A percentile compares a stretch with the other conserved stretches of the same genome.
These are phyloP conservation scores for Aspergillus nomiae DNA, from an alignment of 2,329 filamentous ascomycete species.

Conservation along the genomic window DNA sequence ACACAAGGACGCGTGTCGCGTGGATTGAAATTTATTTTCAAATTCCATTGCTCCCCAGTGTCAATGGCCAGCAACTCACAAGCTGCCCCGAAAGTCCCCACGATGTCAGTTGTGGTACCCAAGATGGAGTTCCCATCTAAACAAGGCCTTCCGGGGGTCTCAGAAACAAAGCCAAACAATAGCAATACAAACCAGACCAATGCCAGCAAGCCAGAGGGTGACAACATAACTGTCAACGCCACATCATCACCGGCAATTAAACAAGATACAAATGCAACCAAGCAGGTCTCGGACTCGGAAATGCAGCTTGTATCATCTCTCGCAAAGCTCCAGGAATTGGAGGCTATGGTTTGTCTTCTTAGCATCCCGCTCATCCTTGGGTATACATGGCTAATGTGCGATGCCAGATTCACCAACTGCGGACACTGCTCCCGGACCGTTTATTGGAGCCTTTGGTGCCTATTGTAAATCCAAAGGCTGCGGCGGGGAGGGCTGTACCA, in stretches of 20 bases:
- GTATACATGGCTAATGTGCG: constrained; percentile 10
- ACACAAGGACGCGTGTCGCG: background rate
- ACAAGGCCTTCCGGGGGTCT: background rate
- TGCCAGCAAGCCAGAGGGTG: background rate
- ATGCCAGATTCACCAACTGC: constrained; percentile 45
- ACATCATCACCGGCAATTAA: background rate
- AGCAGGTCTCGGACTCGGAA: constrained; percentile 35
- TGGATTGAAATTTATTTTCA: background rate
- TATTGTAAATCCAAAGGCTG: constrained; percentile 36
- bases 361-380: background rate
- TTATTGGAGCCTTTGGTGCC: constrained; percentile 43
- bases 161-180: background rate
- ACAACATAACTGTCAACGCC: constrained; percentile 2
- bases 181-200: background rate
- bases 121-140: constrained; percentile 18
- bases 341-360: constrained; percentile 28
- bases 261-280: background rate
- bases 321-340: constrained; percentile 43
- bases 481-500: constrained; percentile 22
- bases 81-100: constrained; percentile 2
- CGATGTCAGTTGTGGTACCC: constrained; percentile 18
- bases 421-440: constrained; percentile 43
- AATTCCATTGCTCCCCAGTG: background rate
- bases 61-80: constrained; percentile 11
- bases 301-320: constrained; percentile 43